Percentiles rank a stretch among this genome's conserved stretches.
Conservation (phyloP, 148 eudicot genomes). For the Rhododendron molle region DNA sequence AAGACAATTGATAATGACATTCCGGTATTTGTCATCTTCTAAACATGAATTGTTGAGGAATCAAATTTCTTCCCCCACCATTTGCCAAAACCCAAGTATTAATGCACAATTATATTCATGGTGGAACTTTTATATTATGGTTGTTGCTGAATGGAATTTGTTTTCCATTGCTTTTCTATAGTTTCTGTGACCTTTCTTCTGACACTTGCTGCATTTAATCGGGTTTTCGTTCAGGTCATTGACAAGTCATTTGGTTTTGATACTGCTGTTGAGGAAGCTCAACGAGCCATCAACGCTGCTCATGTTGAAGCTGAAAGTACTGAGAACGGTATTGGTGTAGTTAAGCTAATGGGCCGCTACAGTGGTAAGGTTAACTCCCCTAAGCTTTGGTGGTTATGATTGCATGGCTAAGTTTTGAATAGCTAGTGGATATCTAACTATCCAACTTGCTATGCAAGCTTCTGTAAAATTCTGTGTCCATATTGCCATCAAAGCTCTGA, state of each 20-base stretch:
- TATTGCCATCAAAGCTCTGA: neutral
- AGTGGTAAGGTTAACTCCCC: conserved; percentile 54
- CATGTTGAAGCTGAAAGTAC: conserved; percentile 98
- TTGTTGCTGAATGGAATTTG: conserved; percentile 13
- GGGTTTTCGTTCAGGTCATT: conserved; percentile 56
- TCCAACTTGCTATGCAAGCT: neutral
- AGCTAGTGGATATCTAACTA: neutral
- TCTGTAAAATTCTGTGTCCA: neutral
- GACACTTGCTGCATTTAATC: neutral
- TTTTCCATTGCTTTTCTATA: neutral
- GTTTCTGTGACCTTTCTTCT: neutral
- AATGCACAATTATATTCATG: neutral
- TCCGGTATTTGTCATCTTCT: conserved; percentile 46
- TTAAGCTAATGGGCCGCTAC: conserved; percentile 97
- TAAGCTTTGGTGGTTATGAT: conserved; percentile 3
- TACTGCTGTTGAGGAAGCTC: conserved; percentile 99
- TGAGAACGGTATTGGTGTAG: conserved; percentile 89
- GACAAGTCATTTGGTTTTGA: conserved; percentile 98
- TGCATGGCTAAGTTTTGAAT: neutral
- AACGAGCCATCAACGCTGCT: conserved; percentile 96
- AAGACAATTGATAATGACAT: conserved; percentile 98
- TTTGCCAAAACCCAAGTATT: neutral
- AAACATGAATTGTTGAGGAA: neutral
- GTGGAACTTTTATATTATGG: conserved; percentile 1
- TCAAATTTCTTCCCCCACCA: neutral